Evolutionary conservation across 129 eudicot species (phyloP).

Genomic region (Flaveria ramosissima): DNA sequence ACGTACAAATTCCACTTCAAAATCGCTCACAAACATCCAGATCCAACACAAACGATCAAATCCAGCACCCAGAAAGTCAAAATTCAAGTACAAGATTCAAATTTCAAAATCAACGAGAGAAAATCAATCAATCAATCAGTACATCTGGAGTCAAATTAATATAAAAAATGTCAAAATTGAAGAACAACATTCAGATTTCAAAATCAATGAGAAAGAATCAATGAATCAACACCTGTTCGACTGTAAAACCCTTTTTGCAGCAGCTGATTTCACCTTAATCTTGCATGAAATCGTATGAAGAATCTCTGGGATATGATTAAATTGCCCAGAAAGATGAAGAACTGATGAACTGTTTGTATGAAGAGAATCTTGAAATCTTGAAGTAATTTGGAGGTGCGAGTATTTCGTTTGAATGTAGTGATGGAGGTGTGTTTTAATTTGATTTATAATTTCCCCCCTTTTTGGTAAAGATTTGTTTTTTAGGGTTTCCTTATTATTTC

Average conservation of each 20-base stretch:
- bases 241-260: not conserved
- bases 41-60: no score
- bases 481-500: slow-evolving; percentile 24
- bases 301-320: not conserved
- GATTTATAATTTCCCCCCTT: slow-evolving; percentile 14
- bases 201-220: not conserved
- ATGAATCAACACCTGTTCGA: not conserved
- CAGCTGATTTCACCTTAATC: slow-evolving; percentile 15
- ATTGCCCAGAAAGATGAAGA: not conserved
- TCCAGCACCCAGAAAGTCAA: not conserved
- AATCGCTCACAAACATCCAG: slow-evolving; percentile 17
- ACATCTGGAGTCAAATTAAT: no score
- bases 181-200: not conserved
- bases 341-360: no score
- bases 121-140: not conserved
- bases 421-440: slow-evolving; percentile 28
- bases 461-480: slow-evolving; percentile 23
- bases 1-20: no score
- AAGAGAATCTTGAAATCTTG: slow-evolving; percentile 4
- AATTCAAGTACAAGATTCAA: not conserved
- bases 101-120: no score
- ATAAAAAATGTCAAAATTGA: not conserved
- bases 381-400: slow-evolving; percentile 17
- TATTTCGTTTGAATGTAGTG: slow-evolving; percentile 27
- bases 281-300: not conserved